A percentile compares a stretch with the other conserved stretches of the same genome.
Conservation (phyloP, 2,329 filamentous ascomycete species). For the Nigrospora oryzae region DNA sequence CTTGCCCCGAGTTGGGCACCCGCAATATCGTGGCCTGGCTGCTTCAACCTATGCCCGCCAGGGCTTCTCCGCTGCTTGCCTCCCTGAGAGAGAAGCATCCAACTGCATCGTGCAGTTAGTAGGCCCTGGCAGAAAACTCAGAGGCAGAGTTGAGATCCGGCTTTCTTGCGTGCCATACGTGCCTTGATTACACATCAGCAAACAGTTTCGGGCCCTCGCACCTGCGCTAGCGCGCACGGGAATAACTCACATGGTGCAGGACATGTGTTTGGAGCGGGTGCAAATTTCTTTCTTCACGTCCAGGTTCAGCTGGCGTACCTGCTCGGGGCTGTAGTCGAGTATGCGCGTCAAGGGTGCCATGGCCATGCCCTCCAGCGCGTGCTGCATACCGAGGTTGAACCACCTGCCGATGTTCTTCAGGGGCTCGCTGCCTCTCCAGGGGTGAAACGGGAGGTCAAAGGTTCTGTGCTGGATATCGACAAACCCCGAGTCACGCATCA, state of each 20-base stretch:
- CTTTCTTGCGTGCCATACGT: conserved; percentile 17
- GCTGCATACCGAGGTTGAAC: conserved; percentile 73
- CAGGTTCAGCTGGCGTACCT: conserved; percentile 54
- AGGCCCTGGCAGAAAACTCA: too few relatives aligned
- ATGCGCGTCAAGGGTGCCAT: conserved; percentile 64
- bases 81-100: too few relatives aligned
- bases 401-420: conserved; percentile 66
- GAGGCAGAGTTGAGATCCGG: neutral
- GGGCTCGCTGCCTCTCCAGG: conserved; percentile 58
- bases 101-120: too few relatives aligned
- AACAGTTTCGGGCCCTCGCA: neutral
- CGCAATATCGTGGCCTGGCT: too few relatives aligned
- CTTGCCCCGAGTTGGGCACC: too few relatives aligned
- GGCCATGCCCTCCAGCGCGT: conserved; percentile 65
- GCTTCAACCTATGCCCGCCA: too few relatives aligned
- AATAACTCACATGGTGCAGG: conserved; percentile 65
- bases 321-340: conserved; percentile 48
- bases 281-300: conserved; percentile 62
- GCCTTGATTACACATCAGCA: conserved; percentile 6
- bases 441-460: conserved; percentile 64
- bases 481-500: conserved; percentile 66
- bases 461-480: conserved; percentile 66
- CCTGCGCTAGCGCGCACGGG: neutral
- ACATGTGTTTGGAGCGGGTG: conserved; percentile 59
- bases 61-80: too few relatives aligned